phyloP scores from a whole-genome alignment of 1,139 yeast genomes.

The Yamadazyma songkhlaensis region DNA sequence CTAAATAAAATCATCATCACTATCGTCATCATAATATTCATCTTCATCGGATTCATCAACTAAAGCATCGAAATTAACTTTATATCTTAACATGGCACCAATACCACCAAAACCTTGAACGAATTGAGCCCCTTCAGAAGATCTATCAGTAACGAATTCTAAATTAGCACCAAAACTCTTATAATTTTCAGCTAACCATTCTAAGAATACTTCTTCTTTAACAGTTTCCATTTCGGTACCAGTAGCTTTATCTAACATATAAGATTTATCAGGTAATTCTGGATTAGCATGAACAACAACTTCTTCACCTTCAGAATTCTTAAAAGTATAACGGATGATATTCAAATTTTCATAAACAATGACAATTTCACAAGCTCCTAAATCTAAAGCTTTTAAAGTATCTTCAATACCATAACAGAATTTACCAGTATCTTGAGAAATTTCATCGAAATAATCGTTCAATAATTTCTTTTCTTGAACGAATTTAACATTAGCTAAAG shows the following conservation, averaged over 20 bases:
- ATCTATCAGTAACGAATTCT: conserved; percentile 94
- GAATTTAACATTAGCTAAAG: conserved; percentile 92
- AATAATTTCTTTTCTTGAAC: conserved; percentile 97
- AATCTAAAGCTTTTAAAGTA: conserved; percentile 90
- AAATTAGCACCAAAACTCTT: conserved; percentile 90
- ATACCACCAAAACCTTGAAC: conserved; percentile 98
- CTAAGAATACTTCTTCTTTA: conserved; percentile 80
- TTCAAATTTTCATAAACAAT: conserved; percentile 93
- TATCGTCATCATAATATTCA: conserved; percentile 78
- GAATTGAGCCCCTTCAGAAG: conserved; percentile 98
- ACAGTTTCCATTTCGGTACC: conserved; percentile 88
- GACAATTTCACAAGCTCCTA: conserved; percentile 91
- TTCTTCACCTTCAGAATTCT: conserved; percentile 78
- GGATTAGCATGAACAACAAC: conserved; percentile 74
- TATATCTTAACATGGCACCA: conserved; percentile 93
- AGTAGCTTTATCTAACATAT: conserved; percentile 75
- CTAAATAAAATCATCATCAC: conserved; percentile 55
- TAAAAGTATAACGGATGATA: conserved; percentile 77
- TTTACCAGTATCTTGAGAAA: conserved; percentile 94
- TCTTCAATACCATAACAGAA: conserved; percentile 97
- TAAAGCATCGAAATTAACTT: conserved; percentile 94
- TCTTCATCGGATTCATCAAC: conserved; percentile 83
- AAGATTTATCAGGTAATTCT: conserved; percentile 69
- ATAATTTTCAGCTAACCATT: conserved; percentile 97
- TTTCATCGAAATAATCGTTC: conserved; percentile 90